Base-by-base conservation (phyloP, 75 land plant species). In the Isoetes taiwanensis region DNA sequence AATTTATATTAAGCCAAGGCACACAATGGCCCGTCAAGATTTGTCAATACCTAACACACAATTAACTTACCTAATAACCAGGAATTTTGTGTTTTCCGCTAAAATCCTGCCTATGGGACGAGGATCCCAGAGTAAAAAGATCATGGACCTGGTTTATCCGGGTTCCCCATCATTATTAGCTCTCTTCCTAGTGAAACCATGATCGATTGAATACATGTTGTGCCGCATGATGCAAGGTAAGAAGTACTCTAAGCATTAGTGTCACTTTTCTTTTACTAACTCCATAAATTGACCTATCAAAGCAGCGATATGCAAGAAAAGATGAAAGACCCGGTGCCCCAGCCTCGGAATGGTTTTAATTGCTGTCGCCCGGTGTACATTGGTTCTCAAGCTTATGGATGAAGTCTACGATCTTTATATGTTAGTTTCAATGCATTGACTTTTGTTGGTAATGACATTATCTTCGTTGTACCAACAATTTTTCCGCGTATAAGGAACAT, bases 31-130 rank as follows among this genome's bases (percentile, higher is more conserved):
- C n/a, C n/a, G n/a, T n/a, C n/a, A n/a, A n/a, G n/a, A n/a, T n/a
- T n/a, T n/a, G n/a, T n/a, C n/a, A n/a, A n/a, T n/a, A n/a, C n/a
- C n/a, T n/a, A n/a, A n/a, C n/a, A n/a, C n/a, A n/a, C n/a, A n/a
- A n/a, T n/a, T n/a, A n/a, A n/a, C n/a, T n/a, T 12, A 61, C 63
- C 63, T 61, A 53, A 41, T 61, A 61, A 8, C 63, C 63, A 1
- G 63, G 63, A 11, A 61, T 61, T 30, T 43, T 61, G 54, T 61
- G 63, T 26, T 61, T 21, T 61, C 63, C 12, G 4, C 32, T 2
- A 43, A 14, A 30, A 42, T 37, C 54, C 46, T 61, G 29, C 63
- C 63, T 10, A 30, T 28, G n/a, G 63, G 63, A 30, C 63, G 20
- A 4, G 63, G 41, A 33, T 61, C 63, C 41, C 10, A 25, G 20